Conservation (phyloP, 2,329 filamentous ascomycete species). For the Fusarium haematococcum region DNA sequence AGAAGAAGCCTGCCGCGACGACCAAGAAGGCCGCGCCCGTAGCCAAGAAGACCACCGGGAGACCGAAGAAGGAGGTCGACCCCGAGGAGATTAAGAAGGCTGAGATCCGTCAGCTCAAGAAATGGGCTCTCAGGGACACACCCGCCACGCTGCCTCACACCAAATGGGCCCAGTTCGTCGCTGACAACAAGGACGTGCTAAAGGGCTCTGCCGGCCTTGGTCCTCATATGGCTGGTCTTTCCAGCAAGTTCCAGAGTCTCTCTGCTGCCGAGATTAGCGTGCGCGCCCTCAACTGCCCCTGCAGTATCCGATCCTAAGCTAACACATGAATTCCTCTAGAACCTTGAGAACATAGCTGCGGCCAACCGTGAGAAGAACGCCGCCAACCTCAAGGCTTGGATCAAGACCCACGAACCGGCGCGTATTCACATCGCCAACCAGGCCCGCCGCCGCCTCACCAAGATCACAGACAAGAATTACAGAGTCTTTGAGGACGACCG, state of each 20-base stretch:
- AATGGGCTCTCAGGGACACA: constrained; percentile 55
- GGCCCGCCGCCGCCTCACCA: constrained; percentile 52
- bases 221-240: constrained; percentile 43
- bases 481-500: constrained; percentile 60
- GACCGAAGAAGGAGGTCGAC: constrained; percentile 50
- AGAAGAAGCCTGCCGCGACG: constrained; percentile 40
- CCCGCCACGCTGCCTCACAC: constrained; percentile 49
- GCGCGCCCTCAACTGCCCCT: constrained; percentile 30
- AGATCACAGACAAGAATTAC: constrained; percentile 52
- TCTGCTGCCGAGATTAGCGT: constrained; percentile 58
- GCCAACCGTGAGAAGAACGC: constrained; percentile 58
- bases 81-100: constrained; percentile 50
- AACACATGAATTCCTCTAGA: constrained; percentile 27
- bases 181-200: constrained; percentile 43
- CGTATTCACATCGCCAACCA: constrained; percentile 60
- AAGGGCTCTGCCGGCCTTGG: constrained; percentile 20
- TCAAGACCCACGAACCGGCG: constrained; percentile 55
- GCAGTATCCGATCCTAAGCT: not conserved
- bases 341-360: constrained; percentile 48
- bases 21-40: constrained; percentile 34
- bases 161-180: constrained; percentile 55
- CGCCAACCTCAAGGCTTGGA: constrained; percentile 59
- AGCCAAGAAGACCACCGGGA: constrained; percentile 46
- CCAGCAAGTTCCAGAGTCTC: constrained; percentile 54
- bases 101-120: constrained; percentile 53